phyloP scores from a whole-genome alignment of 805 yeast species.

The Candida alai region DNA sequence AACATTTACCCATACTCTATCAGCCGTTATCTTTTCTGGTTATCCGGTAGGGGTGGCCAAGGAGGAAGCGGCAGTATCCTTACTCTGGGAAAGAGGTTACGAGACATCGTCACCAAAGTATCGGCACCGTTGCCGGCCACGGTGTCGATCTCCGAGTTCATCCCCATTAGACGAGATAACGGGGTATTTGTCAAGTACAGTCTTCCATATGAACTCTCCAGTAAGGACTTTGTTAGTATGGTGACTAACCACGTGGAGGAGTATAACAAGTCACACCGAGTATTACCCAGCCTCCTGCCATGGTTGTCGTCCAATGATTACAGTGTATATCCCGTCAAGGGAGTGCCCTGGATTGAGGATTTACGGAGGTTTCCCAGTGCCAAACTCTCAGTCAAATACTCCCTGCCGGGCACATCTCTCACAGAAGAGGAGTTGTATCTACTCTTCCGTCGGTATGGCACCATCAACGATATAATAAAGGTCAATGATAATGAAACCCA shows the following conservation, averaged over 20 bases:
- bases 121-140: slow-evolving; percentile 28
- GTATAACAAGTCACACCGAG: slow-evolving; percentile 8
- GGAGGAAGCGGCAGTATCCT: too few relatives aligned
- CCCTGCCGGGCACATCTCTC: slow-evolving; percentile 69
- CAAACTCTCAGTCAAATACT: slow-evolving; percentile 61
- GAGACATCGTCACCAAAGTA: slow-evolving; percentile 15
- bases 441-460: slow-evolving; percentile 83
- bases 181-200: slow-evolving; percentile 85
- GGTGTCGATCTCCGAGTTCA: slow-evolving; percentile 50
- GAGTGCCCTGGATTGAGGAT: slow-evolving; percentile 96
- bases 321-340: slow-evolving; percentile 71
- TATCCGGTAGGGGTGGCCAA: slow-evolving; percentile 14
- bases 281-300: slow-evolving; percentile 8
- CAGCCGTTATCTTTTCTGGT: slow-evolving; percentile 17
- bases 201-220: slow-evolving; percentile 49
- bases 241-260: slow-evolving; percentile 45
- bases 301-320: slow-evolving; percentile 31
- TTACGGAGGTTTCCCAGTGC: slow-evolving; percentile 70
- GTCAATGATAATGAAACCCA: slow-evolving; percentile 35
- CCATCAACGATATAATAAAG: slow-evolving; percentile 61
- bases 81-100: slow-evolving; percentile 16
- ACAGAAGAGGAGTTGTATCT: slow-evolving; percentile 80
- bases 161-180: slow-evolving; percentile 79
- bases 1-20: slow-evolving; percentile 30
- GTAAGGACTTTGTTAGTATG: slow-evolving; percentile 49